Evolutionary conservation across 768 basidiomycete species (phyloP).

Genomic region (Lactarius sp.): DNA sequence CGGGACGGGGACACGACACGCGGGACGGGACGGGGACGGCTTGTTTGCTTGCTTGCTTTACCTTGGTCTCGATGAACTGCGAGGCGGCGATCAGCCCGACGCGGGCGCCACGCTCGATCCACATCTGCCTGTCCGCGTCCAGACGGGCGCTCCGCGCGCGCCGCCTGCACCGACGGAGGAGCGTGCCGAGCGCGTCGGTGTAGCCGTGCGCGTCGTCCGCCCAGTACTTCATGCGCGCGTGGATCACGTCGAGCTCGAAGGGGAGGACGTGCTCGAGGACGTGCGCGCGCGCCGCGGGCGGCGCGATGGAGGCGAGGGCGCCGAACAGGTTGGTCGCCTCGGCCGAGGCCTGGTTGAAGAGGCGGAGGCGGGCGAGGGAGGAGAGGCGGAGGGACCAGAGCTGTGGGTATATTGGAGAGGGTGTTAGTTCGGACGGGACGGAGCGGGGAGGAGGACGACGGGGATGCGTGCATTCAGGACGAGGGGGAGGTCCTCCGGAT

Average conservation of each 20-base stretch:
- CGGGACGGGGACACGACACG: too few relatives aligned
- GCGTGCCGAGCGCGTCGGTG: constrained; percentile 62
- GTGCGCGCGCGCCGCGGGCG: constrained; percentile 47
- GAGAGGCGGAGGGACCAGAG: constrained; percentile 83
- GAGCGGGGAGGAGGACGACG: not conserved
- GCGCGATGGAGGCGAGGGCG: constrained; percentile 57
- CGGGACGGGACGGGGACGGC: too few relatives aligned
- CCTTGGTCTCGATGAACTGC: constrained; percentile 83
- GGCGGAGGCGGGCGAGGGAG: constrained; percentile 70
- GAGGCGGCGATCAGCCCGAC: constrained; percentile 76
- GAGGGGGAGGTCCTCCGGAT: constrained; percentile 60
- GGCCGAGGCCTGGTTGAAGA: constrained; percentile 83
- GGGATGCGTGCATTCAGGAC: constrained; percentile 58
- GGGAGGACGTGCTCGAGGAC: constrained; percentile 56
- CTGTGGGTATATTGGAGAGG: constrained; percentile 34
- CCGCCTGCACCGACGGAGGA: constrained; percentile 58
- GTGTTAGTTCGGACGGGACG: not conserved
- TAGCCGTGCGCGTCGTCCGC: constrained; percentile 75
- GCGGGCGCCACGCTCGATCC: constrained; percentile 75
- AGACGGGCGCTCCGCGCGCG: constrained; percentile 36
- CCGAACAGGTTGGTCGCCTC: constrained; percentile 78
- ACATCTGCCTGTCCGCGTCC: constrained; percentile 45
- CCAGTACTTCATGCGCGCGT: constrained; percentile 76
- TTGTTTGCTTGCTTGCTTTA: constrained; percentile 28
- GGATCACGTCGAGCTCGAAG: constrained; percentile 60